Evolutionary conservation across 2,329 filamentous ascomycete species (phyloP).

Genomic region (Ceratocystis variospora): DNA sequence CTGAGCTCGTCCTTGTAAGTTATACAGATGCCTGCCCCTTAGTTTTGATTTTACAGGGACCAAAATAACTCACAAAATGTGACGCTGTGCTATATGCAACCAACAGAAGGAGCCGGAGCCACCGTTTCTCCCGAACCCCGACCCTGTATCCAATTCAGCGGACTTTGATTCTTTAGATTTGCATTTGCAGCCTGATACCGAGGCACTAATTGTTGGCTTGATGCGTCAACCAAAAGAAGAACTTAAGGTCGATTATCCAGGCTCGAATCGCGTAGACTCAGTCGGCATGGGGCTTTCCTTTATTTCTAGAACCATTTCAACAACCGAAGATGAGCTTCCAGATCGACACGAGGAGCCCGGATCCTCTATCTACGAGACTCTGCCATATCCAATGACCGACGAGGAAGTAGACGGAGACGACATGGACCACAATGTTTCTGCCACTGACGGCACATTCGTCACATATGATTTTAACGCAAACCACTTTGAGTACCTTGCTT

Average conservation of each 20-base stretch:
- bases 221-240: not conserved
- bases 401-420: not conserved
- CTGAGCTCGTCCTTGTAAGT: not conserved
- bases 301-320: not conserved
- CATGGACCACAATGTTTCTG: not conserved
- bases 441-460: not conserved
- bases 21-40: not conserved
- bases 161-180: not conserved
- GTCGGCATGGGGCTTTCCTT: not conserved
- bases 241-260: not conserved
- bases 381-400: not conserved
- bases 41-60: not conserved
- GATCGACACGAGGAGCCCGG: not conserved
- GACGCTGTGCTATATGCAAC: not conserved
- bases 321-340: not conserved
- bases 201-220: not conserved
- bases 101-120: constrained; percentile 7
- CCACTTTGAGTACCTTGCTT: not conserved
- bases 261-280: not conserved
- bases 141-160: not conserved
- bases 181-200: not conserved
- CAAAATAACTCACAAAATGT: not conserved
- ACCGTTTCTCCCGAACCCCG: constrained; percentile 6
- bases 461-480: not conserved
- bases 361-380: not conserved